Evolutionary conservation across 768 basidiomycete genomes (phyloP), one percentile per base, ranked within the genome.

Genomic region (Suillus discolor): DNA sequence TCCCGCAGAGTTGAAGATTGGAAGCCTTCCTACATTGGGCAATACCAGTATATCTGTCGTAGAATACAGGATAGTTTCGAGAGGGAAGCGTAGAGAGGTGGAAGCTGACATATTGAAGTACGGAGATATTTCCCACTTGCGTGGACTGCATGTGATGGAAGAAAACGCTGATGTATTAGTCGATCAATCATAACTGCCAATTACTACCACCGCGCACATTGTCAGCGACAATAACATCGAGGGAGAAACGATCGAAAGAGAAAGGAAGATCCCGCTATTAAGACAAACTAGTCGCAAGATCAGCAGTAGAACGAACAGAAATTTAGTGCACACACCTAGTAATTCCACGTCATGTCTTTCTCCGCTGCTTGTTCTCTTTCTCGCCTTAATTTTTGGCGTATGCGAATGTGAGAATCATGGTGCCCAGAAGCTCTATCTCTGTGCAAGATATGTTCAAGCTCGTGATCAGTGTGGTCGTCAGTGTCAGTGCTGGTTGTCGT

Each of bases 91-190:
- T 39, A 51, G 57, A 9, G 54, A 49, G 57, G 61, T 73, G 61
- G 66, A 70, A 65, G 85, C 83, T 34, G 73, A 69, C 28, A 66
- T 93, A 39, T 75, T 83, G 42, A 79, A 81, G 69, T 91, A 82
- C 68, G 88, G 84, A 51, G 85, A 87, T 69, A 76, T 81, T 25
- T 74, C 79, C 31, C 91, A 93, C 76, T 74, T 93, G 63, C 63
- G 70, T 57, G 72, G 67, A 36, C 57, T 72, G 59, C 73, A 73
- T 12, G 62, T 73, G n/a, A 76, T 85, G 62, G 75, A 82, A 65
- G 77, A 67, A 38, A 91, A 89, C 71, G 87, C 78, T 18, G 90
- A 92, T 69, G 81, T 69, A 53, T 71, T 68, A 34, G 57, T 4
- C 9, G 18, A 28, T 38, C 36, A 7, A 39, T 18, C 13, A 28